A percentile compares a stretch with the other conserved stretches of the same genome.
Conservation (phyloP, 1,284 basidiomycete genomes). For the Ceratobasidium sp. region DNA sequence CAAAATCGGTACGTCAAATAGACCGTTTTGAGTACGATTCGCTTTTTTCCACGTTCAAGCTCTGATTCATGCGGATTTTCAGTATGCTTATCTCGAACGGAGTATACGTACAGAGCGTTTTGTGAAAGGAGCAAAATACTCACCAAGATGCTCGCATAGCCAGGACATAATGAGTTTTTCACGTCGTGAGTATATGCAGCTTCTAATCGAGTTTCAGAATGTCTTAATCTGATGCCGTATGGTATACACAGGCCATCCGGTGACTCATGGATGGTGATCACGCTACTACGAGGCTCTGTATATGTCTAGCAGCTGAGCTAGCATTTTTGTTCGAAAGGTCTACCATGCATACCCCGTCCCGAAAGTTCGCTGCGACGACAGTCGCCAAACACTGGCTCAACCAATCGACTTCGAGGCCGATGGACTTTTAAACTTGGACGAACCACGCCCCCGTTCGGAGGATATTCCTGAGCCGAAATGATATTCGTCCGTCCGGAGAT, state of each 20-base stretch:
- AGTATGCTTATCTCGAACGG: too few relatives aligned
- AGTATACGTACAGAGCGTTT: too few relatives aligned
- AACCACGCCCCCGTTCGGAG: slow-evolving; percentile 35
- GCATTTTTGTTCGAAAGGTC: neutral
- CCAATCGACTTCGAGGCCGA: slow-evolving; percentile 24
- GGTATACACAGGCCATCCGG: neutral
- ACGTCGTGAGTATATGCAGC: slow-evolving; percentile 28
- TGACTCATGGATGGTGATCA: neutral
- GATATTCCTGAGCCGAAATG: slow-evolving; percentile 35
- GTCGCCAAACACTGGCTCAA: slow-evolving; percentile 42
- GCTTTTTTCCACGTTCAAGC: too few relatives aligned
- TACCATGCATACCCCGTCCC: slow-evolving; percentile 42
- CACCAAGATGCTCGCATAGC: neutral
- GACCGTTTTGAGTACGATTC: too few relatives aligned
- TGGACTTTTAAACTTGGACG: slow-evolving; percentile 31
- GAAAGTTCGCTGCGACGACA: slow-evolving; percentile 34
- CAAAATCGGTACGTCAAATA: too few relatives aligned
- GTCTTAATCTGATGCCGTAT: neutral
- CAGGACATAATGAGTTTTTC: slow-evolving; percentile 30
- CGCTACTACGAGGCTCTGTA: neutral
- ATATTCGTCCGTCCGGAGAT: too few relatives aligned
- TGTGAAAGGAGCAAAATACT: neutral
- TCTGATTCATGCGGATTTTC: too few relatives aligned
- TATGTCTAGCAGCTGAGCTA: neutral
- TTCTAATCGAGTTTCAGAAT: neutral